Evolutionary conservation across 306 rosid genomes (phyloP).

Genomic region (Ceratonia siliqua): DNA sequence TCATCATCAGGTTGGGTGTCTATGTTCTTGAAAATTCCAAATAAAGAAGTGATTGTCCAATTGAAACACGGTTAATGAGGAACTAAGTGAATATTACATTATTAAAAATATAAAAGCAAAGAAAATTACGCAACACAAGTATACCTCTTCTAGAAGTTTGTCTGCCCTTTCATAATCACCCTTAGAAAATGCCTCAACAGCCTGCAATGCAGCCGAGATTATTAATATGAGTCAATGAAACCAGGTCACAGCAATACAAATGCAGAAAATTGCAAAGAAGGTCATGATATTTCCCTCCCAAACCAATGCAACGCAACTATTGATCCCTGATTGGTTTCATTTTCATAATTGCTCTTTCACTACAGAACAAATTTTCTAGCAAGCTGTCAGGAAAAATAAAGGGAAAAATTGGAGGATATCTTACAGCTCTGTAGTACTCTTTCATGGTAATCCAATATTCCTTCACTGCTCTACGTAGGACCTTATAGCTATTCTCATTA

Average conservation of each 20-base stretch:
- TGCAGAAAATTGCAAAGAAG: neutral
- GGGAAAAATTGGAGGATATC: constrained; percentile 15
- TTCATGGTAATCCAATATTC: constrained; percentile 49
- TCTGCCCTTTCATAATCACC: constrained; percentile 39
- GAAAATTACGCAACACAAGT: neutral
- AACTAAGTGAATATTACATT: neutral
- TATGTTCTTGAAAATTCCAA: neutral
- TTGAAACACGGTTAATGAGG: neutral
- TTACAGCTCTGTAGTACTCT: constrained; percentile 46
- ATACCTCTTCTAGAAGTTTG: constrained; percentile 37
- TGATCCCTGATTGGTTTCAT: neutral
- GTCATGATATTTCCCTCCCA: neutral
- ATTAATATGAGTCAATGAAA: neutral
- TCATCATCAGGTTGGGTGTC: neutral
- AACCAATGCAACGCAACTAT: neutral
- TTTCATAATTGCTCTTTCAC: neutral
- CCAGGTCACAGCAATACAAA: neutral
- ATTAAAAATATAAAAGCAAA: neutral
- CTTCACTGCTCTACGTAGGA: constrained; percentile 38
- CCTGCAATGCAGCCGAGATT: constrained; percentile 32
- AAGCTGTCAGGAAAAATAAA: constrained; percentile 7
- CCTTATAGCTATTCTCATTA: constrained; percentile 39
- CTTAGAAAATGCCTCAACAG: constrained; percentile 41
- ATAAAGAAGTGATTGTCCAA: neutral
- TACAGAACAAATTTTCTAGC: constrained; percentile 1